Conservation (phyloP, 352 stramenopile genomes). For the Phytophthora parvispora region DNA sequence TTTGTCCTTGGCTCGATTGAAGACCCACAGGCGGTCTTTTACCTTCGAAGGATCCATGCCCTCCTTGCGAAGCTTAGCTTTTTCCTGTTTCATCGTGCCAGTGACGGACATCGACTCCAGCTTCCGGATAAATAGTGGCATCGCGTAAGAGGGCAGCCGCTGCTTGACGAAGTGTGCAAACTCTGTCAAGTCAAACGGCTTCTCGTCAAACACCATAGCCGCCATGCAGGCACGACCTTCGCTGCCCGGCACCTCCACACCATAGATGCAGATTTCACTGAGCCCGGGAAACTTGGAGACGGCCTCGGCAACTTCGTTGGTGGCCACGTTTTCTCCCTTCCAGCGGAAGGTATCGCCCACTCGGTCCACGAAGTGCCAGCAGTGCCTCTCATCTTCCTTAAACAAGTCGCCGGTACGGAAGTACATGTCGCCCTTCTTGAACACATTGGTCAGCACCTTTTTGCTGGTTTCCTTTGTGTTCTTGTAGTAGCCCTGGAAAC, state of each 20-base stretch:
- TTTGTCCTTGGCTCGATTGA: constrained; percentile 51
- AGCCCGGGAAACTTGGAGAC: constrained; percentile 84
- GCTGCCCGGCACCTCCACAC: constrained; percentile 73
- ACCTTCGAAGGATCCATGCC: constrained; percentile 79
- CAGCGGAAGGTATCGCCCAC: constrained; percentile 95
- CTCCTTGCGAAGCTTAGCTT: constrained; percentile 88
- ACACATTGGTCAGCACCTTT: constrained; percentile 88
- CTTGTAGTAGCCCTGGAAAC: constrained; percentile 92
- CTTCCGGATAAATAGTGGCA: constrained; percentile 90
- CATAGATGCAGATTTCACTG: constrained; percentile 84
- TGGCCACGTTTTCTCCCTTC: constrained; percentile 96
- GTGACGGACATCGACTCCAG: constrained; percentile 83
- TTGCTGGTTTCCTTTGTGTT: constrained; percentile 82
- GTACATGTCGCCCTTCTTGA: constrained; percentile 88
- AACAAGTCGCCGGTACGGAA: constrained; percentile 95
- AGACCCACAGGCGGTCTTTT: constrained; percentile 68
- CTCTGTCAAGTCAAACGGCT: constrained; percentile 57
- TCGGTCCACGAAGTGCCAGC: constrained; percentile 93
- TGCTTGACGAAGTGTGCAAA: constrained; percentile 66
- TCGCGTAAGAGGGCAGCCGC: constrained; percentile 71
- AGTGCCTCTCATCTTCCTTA: constrained; percentile 70
- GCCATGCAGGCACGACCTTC: constrained; percentile 89
- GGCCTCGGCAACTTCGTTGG: constrained; percentile 89
- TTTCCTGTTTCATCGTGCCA: constrained; percentile 94
- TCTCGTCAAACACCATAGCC: constrained; percentile 84